A percentile compares a stretch with the other conserved stretches of the same genome.
phyloP scores from a whole-genome alignment of 75 land plant genomes.

The Pinus tabuliformis region DNA sequence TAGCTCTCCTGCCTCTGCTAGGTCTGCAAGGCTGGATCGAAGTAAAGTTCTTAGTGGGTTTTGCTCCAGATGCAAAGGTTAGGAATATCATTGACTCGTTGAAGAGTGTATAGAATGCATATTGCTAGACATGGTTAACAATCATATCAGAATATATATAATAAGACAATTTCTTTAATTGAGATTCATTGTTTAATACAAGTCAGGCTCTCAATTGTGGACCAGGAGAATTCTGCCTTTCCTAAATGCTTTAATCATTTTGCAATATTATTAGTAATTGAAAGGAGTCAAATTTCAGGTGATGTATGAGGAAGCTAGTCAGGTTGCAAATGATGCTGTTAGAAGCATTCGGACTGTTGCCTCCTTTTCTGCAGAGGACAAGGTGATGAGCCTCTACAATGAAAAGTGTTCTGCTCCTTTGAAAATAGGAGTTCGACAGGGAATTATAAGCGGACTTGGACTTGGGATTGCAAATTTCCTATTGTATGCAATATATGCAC shows the following conservation, averaged over 20 bases:
- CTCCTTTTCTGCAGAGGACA: constrained; percentile 81
- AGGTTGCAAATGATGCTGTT: constrained; percentile 84
- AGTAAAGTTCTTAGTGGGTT: constrained; percentile 37
- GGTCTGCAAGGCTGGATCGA: constrained; percentile 36
- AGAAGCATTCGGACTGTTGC: constrained; percentile 83
- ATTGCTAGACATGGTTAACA: not conserved
- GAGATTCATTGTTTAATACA: not conserved
- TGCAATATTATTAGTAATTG: not conserved
- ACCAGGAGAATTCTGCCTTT: not conserved
- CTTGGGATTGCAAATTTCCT: constrained; percentile 72
- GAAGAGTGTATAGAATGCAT: not conserved
- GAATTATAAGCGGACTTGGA: constrained; percentile 70
- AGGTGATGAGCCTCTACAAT: constrained; percentile 63
- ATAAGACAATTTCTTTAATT: not conserved
- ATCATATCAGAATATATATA: not conserved
- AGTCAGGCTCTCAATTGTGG: not conserved
- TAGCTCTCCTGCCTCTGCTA: constrained; percentile 43
- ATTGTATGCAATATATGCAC: constrained; percentile 54
- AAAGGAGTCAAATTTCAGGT: not conserved
- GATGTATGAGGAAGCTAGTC: constrained; percentile 85
- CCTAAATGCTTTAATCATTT: not conserved
- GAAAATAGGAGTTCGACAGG: constrained; percentile 63
- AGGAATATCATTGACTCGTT: not conserved
- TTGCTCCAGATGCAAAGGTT: constrained; percentile 64
- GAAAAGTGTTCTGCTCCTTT: constrained; percentile 52